Percentiles rank a stretch among this genome's conserved stretches.
Conservation (phyloP, 192 early-diverging fungal species). For the Coemansia sp. region DNA sequence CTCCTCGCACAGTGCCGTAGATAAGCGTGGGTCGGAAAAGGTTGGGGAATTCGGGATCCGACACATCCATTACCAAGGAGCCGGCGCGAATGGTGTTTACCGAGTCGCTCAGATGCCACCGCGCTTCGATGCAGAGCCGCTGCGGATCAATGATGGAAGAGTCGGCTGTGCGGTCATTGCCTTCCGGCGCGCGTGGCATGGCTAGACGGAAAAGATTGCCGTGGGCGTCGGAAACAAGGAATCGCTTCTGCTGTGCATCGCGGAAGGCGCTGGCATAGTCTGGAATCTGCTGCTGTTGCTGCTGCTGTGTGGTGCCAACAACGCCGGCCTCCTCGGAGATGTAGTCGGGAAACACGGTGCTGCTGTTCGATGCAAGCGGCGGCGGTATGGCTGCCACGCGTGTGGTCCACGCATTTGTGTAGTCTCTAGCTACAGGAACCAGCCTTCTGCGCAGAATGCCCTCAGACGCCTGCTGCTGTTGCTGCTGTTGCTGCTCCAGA, state of each 20-base stretch:
- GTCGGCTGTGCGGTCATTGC: not conserved
- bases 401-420: constrained; percentile 37
- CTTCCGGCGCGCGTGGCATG: not conserved
- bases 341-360: constrained; percentile 5
- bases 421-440: constrained; percentile 39
- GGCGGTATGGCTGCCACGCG: constrained; percentile 31
- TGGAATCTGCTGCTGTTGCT: not conserved
- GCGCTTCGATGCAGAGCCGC: constrained; percentile 61
- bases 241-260: constrained; percentile 7
- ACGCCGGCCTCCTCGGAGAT: constrained; percentile 18
- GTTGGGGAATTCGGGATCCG: constrained; percentile 60
- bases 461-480: not conserved
- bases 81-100: constrained; percentile 81
- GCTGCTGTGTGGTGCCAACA: not conserved
- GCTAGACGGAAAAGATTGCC: constrained; percentile 23
- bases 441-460: constrained; percentile 14
- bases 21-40: constrained; percentile 58
- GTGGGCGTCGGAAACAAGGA: constrained; percentile 38
- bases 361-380: constrained; percentile 16
- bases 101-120: constrained; percentile 77
- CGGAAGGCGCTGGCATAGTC: constrained; percentile 17
- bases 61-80: constrained; percentile 74
- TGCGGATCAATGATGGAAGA: not conserved
- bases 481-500: not conserved
- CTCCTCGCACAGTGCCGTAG: constrained; percentile 79